phyloP scores from a whole-genome alignment of 805 yeast species.

The Metschnikowia lochheadii region DNA sequence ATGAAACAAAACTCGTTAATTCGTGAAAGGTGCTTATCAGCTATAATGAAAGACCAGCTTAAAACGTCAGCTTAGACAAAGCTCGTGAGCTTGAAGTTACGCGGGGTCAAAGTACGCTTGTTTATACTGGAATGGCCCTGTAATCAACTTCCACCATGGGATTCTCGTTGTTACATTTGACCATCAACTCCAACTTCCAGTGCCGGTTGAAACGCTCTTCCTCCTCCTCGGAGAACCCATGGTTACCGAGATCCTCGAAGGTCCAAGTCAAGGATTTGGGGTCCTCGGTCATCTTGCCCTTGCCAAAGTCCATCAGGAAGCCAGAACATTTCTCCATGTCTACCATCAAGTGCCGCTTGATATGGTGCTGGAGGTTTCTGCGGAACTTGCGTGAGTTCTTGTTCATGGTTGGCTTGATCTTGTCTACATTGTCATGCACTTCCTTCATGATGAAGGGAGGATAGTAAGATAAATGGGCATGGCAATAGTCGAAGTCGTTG shows the following conservation, averaged over 20 bases:
- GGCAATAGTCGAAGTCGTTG: constrained; percentile 65
- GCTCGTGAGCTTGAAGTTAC: too few species aligned
- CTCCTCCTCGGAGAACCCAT: constrained; percentile 50
- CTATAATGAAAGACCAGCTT: background rate
- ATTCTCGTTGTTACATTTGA: constrained; percentile 61
- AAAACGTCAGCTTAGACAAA: too few species aligned
- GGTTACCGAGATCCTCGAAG: constrained; percentile 54
- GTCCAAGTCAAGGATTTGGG: constrained; percentile 59
- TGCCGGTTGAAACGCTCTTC: constrained; percentile 45
- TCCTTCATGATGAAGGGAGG: constrained; percentile 72
- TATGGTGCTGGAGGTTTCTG: constrained; percentile 71
- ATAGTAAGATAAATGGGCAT: constrained; percentile 61
- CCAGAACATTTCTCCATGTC: constrained; percentile 65
- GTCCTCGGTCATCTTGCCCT: constrained; percentile 44
- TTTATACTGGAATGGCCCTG: constrained; percentile 44
- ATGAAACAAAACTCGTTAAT: background rate
- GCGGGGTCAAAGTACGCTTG: background rate
- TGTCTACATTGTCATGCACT: constrained; percentile 65
- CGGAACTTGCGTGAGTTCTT: constrained; percentile 67
- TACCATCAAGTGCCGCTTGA: constrained; percentile 63
- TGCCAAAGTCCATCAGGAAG: constrained; percentile 48
- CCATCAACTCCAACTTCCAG: constrained; percentile 62
- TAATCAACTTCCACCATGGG: constrained; percentile 68
- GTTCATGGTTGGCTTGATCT: constrained; percentile 67
- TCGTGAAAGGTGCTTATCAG: background rate